Base-by-base conservation (phyloP, 768 basidiomycete species). In the Tulasnella sp. region DNA sequence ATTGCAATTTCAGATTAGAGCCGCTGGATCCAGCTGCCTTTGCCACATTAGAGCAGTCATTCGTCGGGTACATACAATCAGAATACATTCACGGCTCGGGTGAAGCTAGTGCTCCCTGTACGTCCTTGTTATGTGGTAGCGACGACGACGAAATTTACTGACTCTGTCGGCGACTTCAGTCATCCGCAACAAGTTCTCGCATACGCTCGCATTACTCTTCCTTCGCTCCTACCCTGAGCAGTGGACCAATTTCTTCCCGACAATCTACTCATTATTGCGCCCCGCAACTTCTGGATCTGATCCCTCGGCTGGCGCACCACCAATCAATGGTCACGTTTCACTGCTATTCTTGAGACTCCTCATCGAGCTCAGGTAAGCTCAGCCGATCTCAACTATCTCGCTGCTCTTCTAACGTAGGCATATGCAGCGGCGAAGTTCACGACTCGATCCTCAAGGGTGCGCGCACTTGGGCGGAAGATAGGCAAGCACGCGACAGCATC, bases 361-460 rank as follows among this genome's bases (percentile, higher is more conserved):
- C 67, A 90, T 93, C 79, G 98, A 99, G 84, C 96, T 99, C 55
- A 77, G 76, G 76, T 70, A 51, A 40, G 61, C 57, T 26, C 18
- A 15, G 13, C 5, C n/a, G 16, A 26, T 71, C 18, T 46, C 46
- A n/a, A 20, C 18, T 18, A 42, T 16, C 32, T 23, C 7, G n/a
- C 42, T 29, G 23, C 29, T 20, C 18, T n/a, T 20, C 73, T 74
- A 74, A 74, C 18, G 18, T 35, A 39, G 2, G 15, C 5, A 35
- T 18, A 1, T 70, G 20, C 75, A 96, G 96, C 0, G 93, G 93
- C 16, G 98, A 99, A 84, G 93, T 99, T n/a, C 95, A 95, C 73
- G 98, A 99, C 85, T 93, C 94, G 82, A 90, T 95, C 80, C 90
- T 99, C 82, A 95, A 97, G 85, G 88, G 93, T 73, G 96, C 96